Percentiles rank a stretch among this genome's conserved stretches.
Conservation (phyloP, 208 protist species). For the Phytomonas serpens region DNA sequence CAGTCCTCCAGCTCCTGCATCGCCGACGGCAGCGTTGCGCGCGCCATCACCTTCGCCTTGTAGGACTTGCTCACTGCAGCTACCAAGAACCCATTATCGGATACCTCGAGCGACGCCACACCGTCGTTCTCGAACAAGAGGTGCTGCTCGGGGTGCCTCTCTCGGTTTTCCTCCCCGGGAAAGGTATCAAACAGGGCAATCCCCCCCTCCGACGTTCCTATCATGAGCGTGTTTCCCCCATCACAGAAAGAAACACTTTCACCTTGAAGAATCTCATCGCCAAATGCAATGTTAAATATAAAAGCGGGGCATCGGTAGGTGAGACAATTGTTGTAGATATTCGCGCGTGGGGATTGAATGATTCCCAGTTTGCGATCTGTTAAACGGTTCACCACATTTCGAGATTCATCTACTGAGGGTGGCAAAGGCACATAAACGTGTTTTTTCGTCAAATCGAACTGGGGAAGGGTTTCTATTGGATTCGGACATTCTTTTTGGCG, state of each 20-base stretch:
- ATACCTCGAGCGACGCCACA: slow-evolving; percentile 48
- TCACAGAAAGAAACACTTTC: slow-evolving; percentile 79
- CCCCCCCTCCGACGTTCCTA: slow-evolving; percentile 74
- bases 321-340: slow-evolving; percentile 52
- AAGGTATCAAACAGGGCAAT: slow-evolving; percentile 80
- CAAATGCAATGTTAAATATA: slow-evolving; percentile 73
- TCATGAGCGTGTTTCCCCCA: slow-evolving; percentile 58
- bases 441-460: slow-evolving; percentile 76
- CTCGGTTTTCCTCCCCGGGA: slow-evolving; percentile 48
- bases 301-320: slow-evolving; percentile 68
- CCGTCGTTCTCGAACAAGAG: slow-evolving; percentile 75
- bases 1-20: slow-evolving; percentile 42
- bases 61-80: slow-evolving; percentile 35
- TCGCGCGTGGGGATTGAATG: slow-evolving; percentile 38
- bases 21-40: slow-evolving; percentile 44
- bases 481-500: slow-evolving; percentile 75
- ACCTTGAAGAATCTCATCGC: slow-evolving; percentile 53
- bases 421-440: slow-evolving; percentile 64
- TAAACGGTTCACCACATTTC: slow-evolving; percentile 60
- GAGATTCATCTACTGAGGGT: slow-evolving; percentile 46
- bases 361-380: slow-evolving; percentile 42
- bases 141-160: slow-evolving; percentile 79
- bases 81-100: slow-evolving; percentile 39
- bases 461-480: slow-evolving; percentile 81
- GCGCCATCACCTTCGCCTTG: slow-evolving; percentile 49